A percentile compares a stretch with the other conserved stretches of the same genome.
Evolutionary conservation across 1,139 yeast genomes (phyloP).

Genomic region (Yarrowia galli): DNA sequence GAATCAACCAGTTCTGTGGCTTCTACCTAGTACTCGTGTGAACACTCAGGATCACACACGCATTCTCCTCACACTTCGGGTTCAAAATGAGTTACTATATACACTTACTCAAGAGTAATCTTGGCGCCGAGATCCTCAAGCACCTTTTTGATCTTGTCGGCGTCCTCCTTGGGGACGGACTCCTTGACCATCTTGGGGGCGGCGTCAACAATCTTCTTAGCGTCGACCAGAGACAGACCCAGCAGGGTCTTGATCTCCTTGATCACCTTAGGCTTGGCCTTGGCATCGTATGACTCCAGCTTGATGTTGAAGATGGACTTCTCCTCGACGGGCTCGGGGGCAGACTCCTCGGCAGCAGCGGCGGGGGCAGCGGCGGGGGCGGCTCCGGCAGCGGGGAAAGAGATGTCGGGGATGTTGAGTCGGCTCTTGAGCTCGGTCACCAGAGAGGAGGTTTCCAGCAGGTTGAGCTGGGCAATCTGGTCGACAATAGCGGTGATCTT

Average conservation of each 20-base stretch:
- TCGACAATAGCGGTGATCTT: constrained; percentile 88
- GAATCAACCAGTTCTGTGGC: not conserved
- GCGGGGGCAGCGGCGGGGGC: constrained; percentile 72
- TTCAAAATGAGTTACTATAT: constrained; percentile 30
- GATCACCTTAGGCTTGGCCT: constrained; percentile 95
- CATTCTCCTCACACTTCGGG: not conserved
- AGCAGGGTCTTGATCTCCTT: constrained; percentile 93
- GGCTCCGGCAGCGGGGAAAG: constrained; percentile 77
- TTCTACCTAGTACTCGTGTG: not conserved
- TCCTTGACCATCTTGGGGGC: constrained; percentile 95
- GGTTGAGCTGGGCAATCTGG: constrained; percentile 84
- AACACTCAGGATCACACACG: not conserved
- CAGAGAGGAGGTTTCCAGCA: constrained; percentile 86
- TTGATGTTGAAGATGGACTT: constrained; percentile 92
- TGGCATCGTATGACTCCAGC: constrained; percentile 92
- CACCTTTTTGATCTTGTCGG: constrained; percentile 89
- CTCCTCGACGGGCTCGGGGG: constrained; percentile 83
- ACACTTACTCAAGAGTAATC: constrained; percentile 75
- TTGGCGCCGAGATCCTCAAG: constrained; percentile 96
- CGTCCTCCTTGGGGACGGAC: constrained; percentile 86
- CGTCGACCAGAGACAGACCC: constrained; percentile 92
- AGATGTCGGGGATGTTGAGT: constrained; percentile 91
- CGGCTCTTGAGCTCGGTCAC: constrained; percentile 83
- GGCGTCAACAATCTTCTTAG: constrained; percentile 96
- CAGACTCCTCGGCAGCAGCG: constrained; percentile 77